Base-by-base conservation (phyloP, 306 rosid species). In the Lathyrus oleraceus region DNA sequence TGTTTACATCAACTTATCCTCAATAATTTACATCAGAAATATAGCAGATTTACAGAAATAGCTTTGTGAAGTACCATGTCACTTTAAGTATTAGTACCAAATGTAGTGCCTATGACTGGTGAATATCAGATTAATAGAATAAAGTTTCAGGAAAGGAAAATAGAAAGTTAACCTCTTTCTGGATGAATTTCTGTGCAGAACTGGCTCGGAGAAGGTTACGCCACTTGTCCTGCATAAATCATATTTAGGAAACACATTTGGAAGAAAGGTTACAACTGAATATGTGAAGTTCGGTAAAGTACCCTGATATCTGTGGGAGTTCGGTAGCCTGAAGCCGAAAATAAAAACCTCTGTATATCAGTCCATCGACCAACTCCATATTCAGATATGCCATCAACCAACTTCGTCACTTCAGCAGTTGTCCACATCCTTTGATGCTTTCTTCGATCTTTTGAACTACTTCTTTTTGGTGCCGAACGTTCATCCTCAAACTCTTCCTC, bases 341-440 rank as follows among this genome's bases (percentile, higher is more conserved):
- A 92, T 49, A 85, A 80, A 69, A 76, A 54, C 79, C 85, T 85
- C 86, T 95, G 85, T 58, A 95, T 91, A 45, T 84, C 86, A 49
- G 99, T 95, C 99, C 99, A 91, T 47, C 87, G 89, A 60, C 96
- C 99, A 65, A 92, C 93, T 83, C 99, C 99, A 75, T 85, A 81
- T 79, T 89, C 92, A 69, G 97, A 81, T 76, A 95, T 83, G 70
- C 99, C 99, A 78, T 95, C 99, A 53, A 95, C 92, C 86, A 95
- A 65, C 76, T 76, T 87, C 40, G 75, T 67, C 73, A 91, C 92
- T 81, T 95, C 99, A 15, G 88, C 5, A 57, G 74, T 74, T 65
- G 88, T 89, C 99, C 99, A 95, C 92, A 95, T 87, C 80, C 86
- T 87, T 63, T 95, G 99, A 78, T 89, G 89, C 88, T 89, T 91